Conservation (phyloP, 495 filamentous ascomycete genomes). For the Melanomma pulvis-pyrius region DNA sequence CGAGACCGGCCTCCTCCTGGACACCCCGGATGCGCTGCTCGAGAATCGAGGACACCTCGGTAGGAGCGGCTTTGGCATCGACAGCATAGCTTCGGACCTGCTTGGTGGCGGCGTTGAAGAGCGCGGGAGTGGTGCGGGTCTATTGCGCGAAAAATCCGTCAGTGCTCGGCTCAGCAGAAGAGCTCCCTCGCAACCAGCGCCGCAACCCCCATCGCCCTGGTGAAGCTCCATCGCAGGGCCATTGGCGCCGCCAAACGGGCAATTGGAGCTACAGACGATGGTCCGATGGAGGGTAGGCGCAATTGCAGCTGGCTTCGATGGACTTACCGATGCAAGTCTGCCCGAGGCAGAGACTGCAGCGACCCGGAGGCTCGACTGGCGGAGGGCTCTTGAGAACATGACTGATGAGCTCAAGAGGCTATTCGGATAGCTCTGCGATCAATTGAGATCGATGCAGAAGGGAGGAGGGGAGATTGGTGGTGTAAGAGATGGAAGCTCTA, state of each 20-base stretch:
- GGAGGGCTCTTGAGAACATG: conserved; percentile 98
- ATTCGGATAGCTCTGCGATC: conserved; percentile 42
- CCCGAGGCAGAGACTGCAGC: conserved; percentile 87
- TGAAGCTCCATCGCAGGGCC: conserved; percentile 39
- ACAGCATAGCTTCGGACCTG: conserved; percentile 87
- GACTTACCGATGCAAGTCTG: conserved; percentile 90
- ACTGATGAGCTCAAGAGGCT: conserved; percentile 60
- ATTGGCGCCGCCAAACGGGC: conserved; percentile 15
- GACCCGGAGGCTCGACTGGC: conserved; percentile 91
- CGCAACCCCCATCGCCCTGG: conserved; percentile 9
- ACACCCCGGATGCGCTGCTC: conserved; percentile 98
- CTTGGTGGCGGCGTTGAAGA: conserved; percentile 69
- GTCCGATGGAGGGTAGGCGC: conserved; percentile 44
- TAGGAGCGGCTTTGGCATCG: conserved; percentile 92
- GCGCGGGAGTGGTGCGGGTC: conserved; percentile 83
- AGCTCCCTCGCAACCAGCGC: conserved; percentile 31
- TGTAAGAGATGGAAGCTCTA: conserved; percentile 23
- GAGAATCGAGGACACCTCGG: conserved; percentile 98
- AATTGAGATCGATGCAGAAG: conserved; percentile 44
- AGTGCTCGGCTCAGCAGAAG: conserved; percentile 40
- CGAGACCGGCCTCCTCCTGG: conserved; percentile 91
- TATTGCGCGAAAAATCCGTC: conserved; percentile 48
- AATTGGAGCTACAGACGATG: conserved; percentile 36
- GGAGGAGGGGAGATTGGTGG: conserved; percentile 33
- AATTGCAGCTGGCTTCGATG: conserved; percentile 37